phyloP scores from a whole-genome alignment of 345 rosid species.

The Jatropha curcas region DNA sequence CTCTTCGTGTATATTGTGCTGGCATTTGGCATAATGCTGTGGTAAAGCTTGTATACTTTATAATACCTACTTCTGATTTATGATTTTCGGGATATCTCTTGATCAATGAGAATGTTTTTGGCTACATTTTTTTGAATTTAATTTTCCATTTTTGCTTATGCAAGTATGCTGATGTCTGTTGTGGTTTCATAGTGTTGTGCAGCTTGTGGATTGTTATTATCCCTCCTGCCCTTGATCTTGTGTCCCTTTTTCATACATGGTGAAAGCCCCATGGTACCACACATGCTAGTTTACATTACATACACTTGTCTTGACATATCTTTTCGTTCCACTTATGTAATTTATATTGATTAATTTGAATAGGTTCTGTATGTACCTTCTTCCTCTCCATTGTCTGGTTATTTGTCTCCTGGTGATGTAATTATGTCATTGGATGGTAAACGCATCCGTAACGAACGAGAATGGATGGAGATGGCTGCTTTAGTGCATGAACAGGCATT shows the following conservation, averaged over 20 bases:
- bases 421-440: constrained; percentile 73
- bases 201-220: constrained; percentile 54
- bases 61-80: constrained; percentile 1
- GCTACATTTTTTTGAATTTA: neutral
- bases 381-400: constrained; percentile 64
- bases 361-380: constrained; percentile 74
- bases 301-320: neutral
- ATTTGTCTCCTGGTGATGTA: constrained; percentile 73
- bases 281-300: constrained; percentile 4
- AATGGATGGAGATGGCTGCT: constrained; percentile 58
- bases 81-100: neutral
- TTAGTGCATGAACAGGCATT: constrained; percentile 40
- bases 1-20: constrained; percentile 84
- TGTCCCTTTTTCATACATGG: constrained; percentile 63
- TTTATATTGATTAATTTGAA: constrained; percentile 13
- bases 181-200: constrained; percentile 53
- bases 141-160: neutral
- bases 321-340: neutral
- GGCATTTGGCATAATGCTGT: constrained; percentile 97
- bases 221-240: constrained; percentile 59
- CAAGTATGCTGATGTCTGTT: neutral
- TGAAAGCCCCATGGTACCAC: constrained; percentile 53
- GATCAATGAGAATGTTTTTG: neutral
- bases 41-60: constrained; percentile 39
- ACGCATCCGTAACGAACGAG: constrained; percentile 46